Evolutionary conservation across 345 rosid species (phyloP), one percentile per base, ranked within the genome.

Genomic region (Pistacia atlantica): DNA sequence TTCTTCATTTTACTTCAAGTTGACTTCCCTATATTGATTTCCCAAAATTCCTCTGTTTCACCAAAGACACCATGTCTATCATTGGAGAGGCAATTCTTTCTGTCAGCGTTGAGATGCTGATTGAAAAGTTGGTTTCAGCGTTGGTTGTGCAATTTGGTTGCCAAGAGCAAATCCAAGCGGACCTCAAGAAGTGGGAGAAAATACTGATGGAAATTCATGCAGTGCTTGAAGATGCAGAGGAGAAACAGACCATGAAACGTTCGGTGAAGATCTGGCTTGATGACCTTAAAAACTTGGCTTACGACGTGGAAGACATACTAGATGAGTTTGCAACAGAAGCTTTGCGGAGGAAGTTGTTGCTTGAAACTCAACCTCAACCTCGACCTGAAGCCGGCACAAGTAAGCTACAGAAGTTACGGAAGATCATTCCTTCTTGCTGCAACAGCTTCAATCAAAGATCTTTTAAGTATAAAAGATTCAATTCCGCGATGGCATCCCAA

Each of bases 241-340:
- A 66, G 69, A 76, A 61, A 65, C 62, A 51, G 66, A 37, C 11
- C 61, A 58, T n/a, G 14, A 38, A 58, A 28, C 11, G 12, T 3
- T 0, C 3, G 5, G 77, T 80, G 46, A 66, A 61, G 42, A 11
- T 2, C 7, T 80, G 83, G 83, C 57, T 80, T 25, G 54, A 16
- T 4, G 71, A 80, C 2, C 77, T 76, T 14, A 58, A 51, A 38
- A 61, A 80, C 20, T 35, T 72, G 4, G 54, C 55, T 18, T 76
- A 76, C 17, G 80, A 80, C 4, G 65, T 70, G 1, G 83, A 80
- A 46, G 80, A 80, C 73, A 8, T 76, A 3, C n/a, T 80, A 33
- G 83, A 80, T 10, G 83, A 80, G 63, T 75, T 80, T 48, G 69
- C 83, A 1, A 51, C 65, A 0, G 38, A 72, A 1, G 73, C 59